Base-by-base conservation (phyloP, 1,284 basidiomycete genomes). In the Cutaneotrichosporon cutaneum region DNA sequence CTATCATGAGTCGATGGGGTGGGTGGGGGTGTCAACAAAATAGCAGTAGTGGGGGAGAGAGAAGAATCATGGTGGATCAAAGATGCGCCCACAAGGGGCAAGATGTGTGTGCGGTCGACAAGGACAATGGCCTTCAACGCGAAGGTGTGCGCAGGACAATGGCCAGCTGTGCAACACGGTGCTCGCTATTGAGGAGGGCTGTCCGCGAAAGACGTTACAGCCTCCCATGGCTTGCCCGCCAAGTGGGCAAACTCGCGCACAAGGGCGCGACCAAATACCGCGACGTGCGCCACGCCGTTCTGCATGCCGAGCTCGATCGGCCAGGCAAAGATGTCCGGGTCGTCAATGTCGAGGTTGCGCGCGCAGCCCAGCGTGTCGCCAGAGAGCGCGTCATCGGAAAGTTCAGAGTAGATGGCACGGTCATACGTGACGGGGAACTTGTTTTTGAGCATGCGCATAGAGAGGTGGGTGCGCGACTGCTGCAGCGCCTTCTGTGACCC, bases 241-340 rank as follows among this genome's bases (percentile, higher is more conserved):
- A 54, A 47, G 59, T 68, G 66, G 10, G 72, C 70, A 51, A 71
- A 67, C 64, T 78, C 76, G 53, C 69, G 64, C 6, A 78, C 71
- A 53, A 78, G 57, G 53, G 68, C 62, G 27, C 76, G 65, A 1
- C 76, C 76, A 63, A 76, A 77, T 1, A 71, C 71, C 1, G 72
- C 72, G 3, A 71, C 65, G 61, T 78, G 75, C 13, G 73, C 71
- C 10, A 75, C 65, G 8, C 73, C 72, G n/a, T 70, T 69, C 62
- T 67, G 68, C 72, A 77, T 74, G 36, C 75, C 76, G 8, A 77
- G 59, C 64, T 78, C 76, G 48, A 78, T 77, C 3, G 76, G 76
- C 76, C 76, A 78, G n/a, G 68, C 72, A 56, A 77, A 78, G 27
- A 58, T 59, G 35, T 72, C 69, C 2, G 60, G 56, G 22, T 65